Conservation (phyloP, 1,139 yeast species). For the Blastobotrys ciferrii region DNA sequence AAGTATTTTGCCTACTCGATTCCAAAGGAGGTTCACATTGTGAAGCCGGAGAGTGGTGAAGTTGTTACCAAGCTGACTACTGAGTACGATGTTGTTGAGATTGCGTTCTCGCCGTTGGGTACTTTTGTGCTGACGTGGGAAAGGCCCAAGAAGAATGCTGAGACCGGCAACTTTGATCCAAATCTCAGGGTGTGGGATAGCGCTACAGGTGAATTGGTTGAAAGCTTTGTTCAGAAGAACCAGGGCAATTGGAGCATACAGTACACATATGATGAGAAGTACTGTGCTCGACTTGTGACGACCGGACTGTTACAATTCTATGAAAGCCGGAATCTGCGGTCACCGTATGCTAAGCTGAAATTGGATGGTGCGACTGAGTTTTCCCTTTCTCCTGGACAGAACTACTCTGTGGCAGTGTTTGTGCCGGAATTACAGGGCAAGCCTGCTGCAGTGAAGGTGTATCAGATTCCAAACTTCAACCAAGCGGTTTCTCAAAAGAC, state of each 20-base stretch:
- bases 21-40: constrained; percentile 46
- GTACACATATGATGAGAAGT: constrained; percentile 74
- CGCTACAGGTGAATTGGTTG: constrained; percentile 48
- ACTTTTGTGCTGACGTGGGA: constrained; percentile 86
- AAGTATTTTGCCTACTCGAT: constrained; percentile 48
- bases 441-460: constrained; percentile 86
- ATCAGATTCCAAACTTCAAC: constrained; percentile 65
- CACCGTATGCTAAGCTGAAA: constrained; percentile 61
- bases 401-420: constrained; percentile 89
- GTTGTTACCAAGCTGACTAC: constrained; percentile 47
- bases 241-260: constrained; percentile 93
- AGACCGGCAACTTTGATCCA: constrained; percentile 65
- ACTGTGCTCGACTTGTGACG: constrained; percentile 59
- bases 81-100: constrained; percentile 63
- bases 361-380: constrained; percentile 60
- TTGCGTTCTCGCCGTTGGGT: constrained; percentile 88
- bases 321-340: constrained; percentile 52
- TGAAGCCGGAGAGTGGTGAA: constrained; percentile 53
- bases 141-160: constrained; percentile 61
- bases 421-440: constrained; percentile 74
- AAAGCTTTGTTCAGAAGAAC: constrained; percentile 72
- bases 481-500: constrained; percentile 84
- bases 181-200: constrained; percentile 74
- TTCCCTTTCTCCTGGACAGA: constrained; percentile 81
- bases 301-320: constrained; percentile 66